Evolutionary conservation across 352 stramenopile species (phyloP), one percentile per base, ranked within the genome.

Genomic region (Aphanomyces astaci): DNA sequence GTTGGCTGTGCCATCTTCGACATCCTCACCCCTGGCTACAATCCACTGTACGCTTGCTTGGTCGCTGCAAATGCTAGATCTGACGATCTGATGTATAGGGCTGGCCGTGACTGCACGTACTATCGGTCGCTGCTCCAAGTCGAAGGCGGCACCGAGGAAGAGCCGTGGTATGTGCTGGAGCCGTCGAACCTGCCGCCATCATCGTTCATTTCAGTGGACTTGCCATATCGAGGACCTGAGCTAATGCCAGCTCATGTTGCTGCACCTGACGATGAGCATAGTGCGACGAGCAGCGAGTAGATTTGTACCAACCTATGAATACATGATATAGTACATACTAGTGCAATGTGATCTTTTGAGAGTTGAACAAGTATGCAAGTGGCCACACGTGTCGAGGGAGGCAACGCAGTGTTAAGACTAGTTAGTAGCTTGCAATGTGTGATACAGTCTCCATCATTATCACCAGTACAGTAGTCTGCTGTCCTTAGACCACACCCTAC

Each of bases 21-120:
- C 78, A 90, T 94, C 62, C 80, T 94, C 56, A 92, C 84, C 28
- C 86, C 86, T 25, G 84, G 84, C 7, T 94, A 94, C 71, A 78
- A 92, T 54, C 62, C 62, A 9, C 27, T 51, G 62, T 68, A 68
- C 9, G 51, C 27, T 45, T 24, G 27, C n/a, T 31, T 36, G 5
- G 27, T 19, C 3, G 28, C 24, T 13, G 28, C 17, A 32, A 24
- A 49, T 31, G 17, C 19, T 19, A 1, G 27, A 59, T n/a, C 7
- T 53, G 28, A 15, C n/a, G 25, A 4, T 57, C 11, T 52, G 11
- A 10, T 5, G 55, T 22, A 11, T 46, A 68, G 62, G 39, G 39
- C 5, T 30, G 62, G 62, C 4, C 46, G 62, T 2, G 62, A 68
- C 27, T 68, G 62, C 43, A 68, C 62, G 33, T 68, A 68, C 19